Conservation (phyloP, 176 grass and related monocot species). For the Secale cereale region DNA sequence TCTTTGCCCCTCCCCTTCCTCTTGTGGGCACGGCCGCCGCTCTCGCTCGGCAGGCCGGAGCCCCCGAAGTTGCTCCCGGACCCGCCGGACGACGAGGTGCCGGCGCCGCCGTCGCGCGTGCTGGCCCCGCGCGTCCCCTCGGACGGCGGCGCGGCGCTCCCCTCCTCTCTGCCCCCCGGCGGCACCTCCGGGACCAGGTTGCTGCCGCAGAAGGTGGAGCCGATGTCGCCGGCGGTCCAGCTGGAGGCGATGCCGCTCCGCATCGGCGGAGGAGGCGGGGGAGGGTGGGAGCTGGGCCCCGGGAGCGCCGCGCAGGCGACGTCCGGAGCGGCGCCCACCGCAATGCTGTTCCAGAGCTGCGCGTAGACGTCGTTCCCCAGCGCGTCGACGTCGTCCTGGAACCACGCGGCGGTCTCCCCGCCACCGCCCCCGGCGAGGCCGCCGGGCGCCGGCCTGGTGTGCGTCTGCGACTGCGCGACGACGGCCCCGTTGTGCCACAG, state of each 20-base stretch:
- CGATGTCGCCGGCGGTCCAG: constrained; percentile 40
- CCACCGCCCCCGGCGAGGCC: constrained; percentile 29
- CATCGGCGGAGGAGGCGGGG: constrained; percentile 15
- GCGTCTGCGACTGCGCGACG: constrained; percentile 62
- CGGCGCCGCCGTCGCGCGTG: constrained; percentile 29
- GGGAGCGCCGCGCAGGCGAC: not conserved
- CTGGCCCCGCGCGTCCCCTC: not conserved
- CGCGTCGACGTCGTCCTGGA: constrained; percentile 62
- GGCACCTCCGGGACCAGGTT: constrained; percentile 38
- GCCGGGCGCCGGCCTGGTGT: constrained; percentile 35
- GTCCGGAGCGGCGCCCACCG: not conserved
- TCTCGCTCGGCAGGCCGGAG: constrained; percentile 29
- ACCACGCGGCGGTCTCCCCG: constrained; percentile 74
- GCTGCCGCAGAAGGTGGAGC: constrained; percentile 62
- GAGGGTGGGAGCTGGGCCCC: not conserved
- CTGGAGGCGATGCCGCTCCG: constrained; percentile 35
- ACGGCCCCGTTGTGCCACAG: constrained; percentile 81
- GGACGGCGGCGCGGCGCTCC: constrained; percentile 32
- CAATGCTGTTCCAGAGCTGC: constrained; percentile 78
- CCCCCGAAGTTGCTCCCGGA: constrained; percentile 64
- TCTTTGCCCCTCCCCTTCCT: constrained; percentile 48
- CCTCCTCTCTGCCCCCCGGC: constrained; percentile 16
- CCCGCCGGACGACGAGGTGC: constrained; percentile 74
- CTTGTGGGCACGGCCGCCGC: constrained; percentile 32
- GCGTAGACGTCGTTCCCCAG: constrained; percentile 75